Conservation (phyloP, 108 stramenopile genomes). For the Pseudonitzschia multistriata region DNA sequence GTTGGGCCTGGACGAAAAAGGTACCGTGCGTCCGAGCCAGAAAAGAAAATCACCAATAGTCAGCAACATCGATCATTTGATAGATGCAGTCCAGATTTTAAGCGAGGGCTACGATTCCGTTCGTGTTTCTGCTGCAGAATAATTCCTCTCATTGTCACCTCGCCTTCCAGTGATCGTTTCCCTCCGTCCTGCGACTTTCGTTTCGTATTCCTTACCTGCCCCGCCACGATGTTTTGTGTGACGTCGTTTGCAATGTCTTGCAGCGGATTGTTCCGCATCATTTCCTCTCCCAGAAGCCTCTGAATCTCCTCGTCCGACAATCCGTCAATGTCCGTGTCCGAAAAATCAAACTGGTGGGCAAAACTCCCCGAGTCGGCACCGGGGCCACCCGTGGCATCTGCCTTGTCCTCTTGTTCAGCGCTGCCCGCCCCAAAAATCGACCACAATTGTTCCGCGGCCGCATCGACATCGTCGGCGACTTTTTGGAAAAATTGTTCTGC, state of each 20-base stretch:
- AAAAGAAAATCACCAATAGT: not conserved
- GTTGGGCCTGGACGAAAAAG: slow-evolving; percentile 36
- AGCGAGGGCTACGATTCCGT: too few species aligned
- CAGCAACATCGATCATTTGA: too few species aligned
- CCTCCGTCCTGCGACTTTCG: not conserved
- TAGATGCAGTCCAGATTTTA: too few species aligned
- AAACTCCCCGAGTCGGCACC: slow-evolving; percentile 4
- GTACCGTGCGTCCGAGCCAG: too few species aligned
- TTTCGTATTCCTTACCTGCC: slow-evolving; percentile 45
- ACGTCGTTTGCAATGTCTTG: slow-evolving; percentile 81
- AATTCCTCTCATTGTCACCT: not conserved
- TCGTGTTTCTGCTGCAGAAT: not conserved
- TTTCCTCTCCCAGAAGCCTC: slow-evolving; percentile 18
- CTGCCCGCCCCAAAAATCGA: slow-evolving; percentile 8
- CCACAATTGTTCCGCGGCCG: slow-evolving; percentile 13
- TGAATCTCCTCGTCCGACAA: slow-evolving; percentile 27
- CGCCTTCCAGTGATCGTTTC: too few species aligned
- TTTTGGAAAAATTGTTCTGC: slow-evolving; percentile 19
- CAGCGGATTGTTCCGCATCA: slow-evolving; percentile 54
- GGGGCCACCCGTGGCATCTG: not conserved
- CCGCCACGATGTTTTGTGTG: slow-evolving; percentile 65
- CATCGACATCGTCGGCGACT: slow-evolving; percentile 12
- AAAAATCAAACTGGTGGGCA: slow-evolving; percentile 1
- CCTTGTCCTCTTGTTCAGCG: not conserved
- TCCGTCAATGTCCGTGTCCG: slow-evolving; percentile 16